Evolutionary conservation across 768 basidiomycete species (phyloP), one percentile per base, ranked within the genome.

Genomic region (Auricularia sp.): DNA sequence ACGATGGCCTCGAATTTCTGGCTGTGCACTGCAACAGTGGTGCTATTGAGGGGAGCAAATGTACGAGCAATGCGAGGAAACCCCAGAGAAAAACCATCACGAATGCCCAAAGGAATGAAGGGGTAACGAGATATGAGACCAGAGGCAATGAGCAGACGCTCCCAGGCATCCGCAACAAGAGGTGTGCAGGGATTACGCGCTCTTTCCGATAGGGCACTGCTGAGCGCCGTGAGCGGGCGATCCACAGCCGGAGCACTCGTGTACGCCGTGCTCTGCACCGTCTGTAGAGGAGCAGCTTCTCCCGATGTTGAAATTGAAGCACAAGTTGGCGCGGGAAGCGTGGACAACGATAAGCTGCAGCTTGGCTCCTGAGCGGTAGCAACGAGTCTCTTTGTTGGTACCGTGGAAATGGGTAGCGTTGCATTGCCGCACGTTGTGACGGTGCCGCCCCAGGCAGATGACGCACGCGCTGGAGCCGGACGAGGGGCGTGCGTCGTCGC

Each of bases 181-280:
- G 77, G 79, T 0, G 78, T 78, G 54, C 67, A 59, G 0, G 75
- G 70, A 0, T 71, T 66, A 69, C 3, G 64, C 62, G 24, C 67
- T 73, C 75, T 76, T 71, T n/a, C 71, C 73, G 61, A 65, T 71
- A 77, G 74, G 73, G 68, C 81, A 82, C 1, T 42, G 59, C 44
- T 76, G 70, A 70, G 81, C 80, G 35, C 81, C 76, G 59, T 82
- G 79, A 47, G 54, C 44, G 51, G 47, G 18, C 47, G 47, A 51
- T 8, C 47, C 47, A 16, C 47, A 51, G 18, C 47, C 47, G 0
- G 79, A 80, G 71, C 80, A 82, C 11, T 74, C 62, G 70, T 82
- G 80, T 13, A 51, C 11, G 6, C 11, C 11, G 47, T 51, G 47
- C 21, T 21, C 47, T 16, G 47, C 18, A 16, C 21, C 47, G 47